Conservation (phyloP, 2,329 filamentous ascomycete species). For the Colletotrichum karsti region DNA sequence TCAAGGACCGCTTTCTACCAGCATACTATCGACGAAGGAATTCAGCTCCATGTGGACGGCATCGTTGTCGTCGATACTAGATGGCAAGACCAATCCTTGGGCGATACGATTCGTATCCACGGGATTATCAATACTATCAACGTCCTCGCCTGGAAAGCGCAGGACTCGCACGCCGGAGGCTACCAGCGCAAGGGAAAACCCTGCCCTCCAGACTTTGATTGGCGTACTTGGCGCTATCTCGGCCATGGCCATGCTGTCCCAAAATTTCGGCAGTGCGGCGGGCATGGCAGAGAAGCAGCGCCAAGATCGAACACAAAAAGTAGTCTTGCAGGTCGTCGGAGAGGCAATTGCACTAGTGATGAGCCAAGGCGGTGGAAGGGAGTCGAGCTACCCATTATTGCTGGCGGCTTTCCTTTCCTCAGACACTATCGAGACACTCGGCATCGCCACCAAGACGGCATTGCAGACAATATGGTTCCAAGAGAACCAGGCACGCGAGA, state of each 20-base stretch:
- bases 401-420: conserved; percentile 18
- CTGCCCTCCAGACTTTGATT: conserved; percentile 31
- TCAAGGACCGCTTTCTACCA: not conserved
- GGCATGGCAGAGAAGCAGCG: not conserved
- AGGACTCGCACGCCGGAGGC: not conserved
- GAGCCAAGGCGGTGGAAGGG: not conserved
- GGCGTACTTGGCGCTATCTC: conserved; percentile 40
- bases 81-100: not conserved
- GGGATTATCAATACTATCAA: conserved; percentile 3
- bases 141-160: not conserved
- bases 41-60: conserved; percentile 16
- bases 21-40: not conserved
- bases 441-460: not conserved
- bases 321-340: conserved; percentile 10
- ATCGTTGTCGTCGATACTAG: conserved; percentile 4
- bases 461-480: not conserved
- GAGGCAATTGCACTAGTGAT: conserved; percentile 8
- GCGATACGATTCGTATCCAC: conserved; percentile 9
- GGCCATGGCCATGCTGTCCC: conserved; percentile 33
- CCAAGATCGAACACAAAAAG: not conserved
- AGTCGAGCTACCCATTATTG: conserved; percentile 9
- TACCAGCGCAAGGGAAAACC: not conserved
- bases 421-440: not conserved
- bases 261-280: not conserved
- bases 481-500: not conserved